These are phyloP conservation scores for Phaeosphaeria sp. DNA, from an alignment of 2,329 filamentous ascomycete genomes.

Conservation along the genomic window DNA sequence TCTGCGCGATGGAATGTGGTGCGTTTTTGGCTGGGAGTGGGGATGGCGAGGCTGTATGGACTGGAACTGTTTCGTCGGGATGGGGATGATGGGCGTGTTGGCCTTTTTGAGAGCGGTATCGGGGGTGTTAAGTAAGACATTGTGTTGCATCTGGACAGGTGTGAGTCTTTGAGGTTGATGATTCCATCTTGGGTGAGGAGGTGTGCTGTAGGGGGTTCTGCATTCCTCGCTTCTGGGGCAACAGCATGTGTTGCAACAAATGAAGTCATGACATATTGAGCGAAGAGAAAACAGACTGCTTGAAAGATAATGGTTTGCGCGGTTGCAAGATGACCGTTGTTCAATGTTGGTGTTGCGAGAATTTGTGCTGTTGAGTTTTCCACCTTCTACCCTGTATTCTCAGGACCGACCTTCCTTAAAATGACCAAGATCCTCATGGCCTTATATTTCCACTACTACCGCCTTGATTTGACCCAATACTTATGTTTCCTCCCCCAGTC, in stretches of 20 bases:
- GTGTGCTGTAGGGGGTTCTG: not conserved
- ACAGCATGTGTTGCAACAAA: not conserved
- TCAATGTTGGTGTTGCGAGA: not conserved
- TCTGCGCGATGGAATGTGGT: conserved; percentile 1
- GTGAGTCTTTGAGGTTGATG: not conserved
- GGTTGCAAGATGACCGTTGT: not conserved
- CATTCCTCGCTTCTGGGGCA: conserved; percentile 7
- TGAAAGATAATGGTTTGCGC: no score
- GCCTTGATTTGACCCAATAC: not conserved
- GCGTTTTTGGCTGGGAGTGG: conserved; percentile 6
- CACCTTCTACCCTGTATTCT: not conserved
- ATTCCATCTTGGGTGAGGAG: not conserved
- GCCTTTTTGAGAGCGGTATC: not conserved
- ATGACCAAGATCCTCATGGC: no score
- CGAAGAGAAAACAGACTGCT: no score
- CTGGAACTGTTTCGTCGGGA: conserved; percentile 17
- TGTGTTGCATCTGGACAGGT: not conserved
- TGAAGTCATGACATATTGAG: no score
- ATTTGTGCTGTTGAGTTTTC: not conserved
- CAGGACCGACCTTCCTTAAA: no score
- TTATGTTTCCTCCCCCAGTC: not conserved
- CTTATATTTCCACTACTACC: not conserved
- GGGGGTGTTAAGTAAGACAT: not conserved
- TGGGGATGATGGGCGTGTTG: not conserved
- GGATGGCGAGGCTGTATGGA: conserved; percentile 24